Base-by-base conservation (phyloP, 2,329 filamentous ascomycete species). In the Claviceps lovelessii region DNA sequence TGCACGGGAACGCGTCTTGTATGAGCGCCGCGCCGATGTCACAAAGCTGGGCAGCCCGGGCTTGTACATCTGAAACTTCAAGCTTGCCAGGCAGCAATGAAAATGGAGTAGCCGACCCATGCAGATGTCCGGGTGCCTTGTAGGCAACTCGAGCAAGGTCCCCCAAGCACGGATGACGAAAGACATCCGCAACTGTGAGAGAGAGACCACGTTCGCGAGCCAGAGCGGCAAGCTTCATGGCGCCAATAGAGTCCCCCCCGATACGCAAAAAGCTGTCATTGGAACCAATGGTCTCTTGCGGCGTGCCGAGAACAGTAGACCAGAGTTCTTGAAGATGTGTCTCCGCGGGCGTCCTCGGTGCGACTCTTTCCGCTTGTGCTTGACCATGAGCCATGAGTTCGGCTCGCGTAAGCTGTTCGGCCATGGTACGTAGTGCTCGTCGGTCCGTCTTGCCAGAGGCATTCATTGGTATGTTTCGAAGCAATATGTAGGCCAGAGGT, bases 101-200 rank as follows among this genome's bases (percentile, higher is more conserved):
- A 33, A 56, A 56, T 17, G 54, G 51, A 7, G 15, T 10, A 5
- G 28, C 19, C 2, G 45, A 11, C 39, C 42, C 11, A 8, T 49
- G 28, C 17, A 33, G 17, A 35, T 29, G 2, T 44, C n/a, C 48
- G 17, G 35, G 23, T 49, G 45, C n/a, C 28, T 33, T 28, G 39
- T 29, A 33, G 49, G 45, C n/a, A 11, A 39, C 47, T 17, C 10
- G 44, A n/a, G 53, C 53, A 23, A 51, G 51, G 17, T 54, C 45
- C 13, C 31, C 28, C 5, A 57, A 50, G 31, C 49, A 49, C 11
- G 59, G 58, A 29, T 55, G 42, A 37, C 39, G 49, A 54, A 75
- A 73, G 39, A 72, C 68, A 47, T 65, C 66, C 15, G 67, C 67
- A 0, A 75, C 72, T 3, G 69, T 72, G 15, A 76, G 58, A 1